Conservation (phyloP, 2,329 filamentous ascomycete species). For the Eurotiales sp. region DNA sequence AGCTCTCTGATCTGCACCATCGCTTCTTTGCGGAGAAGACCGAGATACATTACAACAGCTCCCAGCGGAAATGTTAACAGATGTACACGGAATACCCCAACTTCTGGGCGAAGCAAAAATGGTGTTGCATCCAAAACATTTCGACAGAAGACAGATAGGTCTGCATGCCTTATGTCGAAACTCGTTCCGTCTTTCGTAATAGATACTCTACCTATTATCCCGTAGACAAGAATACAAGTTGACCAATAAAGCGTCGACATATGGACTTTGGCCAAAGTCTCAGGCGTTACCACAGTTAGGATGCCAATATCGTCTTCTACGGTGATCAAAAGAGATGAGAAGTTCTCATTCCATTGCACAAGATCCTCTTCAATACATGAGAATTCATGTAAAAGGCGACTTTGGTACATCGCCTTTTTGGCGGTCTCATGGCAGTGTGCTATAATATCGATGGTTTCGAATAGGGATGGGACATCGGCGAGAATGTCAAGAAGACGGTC, state of each 20-base stretch:
- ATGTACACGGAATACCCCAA: constrained; percentile 4
- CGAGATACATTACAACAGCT: constrained; percentile 1
- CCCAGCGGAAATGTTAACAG: background rate
- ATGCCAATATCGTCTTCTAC: background rate
- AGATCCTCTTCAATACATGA: background rate
- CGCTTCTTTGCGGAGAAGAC: background rate
- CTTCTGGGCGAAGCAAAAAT: background rate
- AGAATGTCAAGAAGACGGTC: background rate
- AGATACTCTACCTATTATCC: background rate
- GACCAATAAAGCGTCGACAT: background rate
- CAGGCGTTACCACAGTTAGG: background rate
- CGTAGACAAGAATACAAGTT: background rate
- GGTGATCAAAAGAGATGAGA: background rate
- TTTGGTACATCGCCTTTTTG: background rate
- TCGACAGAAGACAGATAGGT: background rate
- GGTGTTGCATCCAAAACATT: background rate
- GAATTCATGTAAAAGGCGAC: background rate
- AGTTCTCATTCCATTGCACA: background rate
- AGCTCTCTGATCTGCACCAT: background rate
- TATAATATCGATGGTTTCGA: background rate
- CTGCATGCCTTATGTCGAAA: background rate
- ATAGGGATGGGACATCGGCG: background rate
- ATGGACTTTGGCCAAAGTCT: background rate
- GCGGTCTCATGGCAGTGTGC: background rate
- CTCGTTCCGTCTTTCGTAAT: background rate